A percentile compares a stretch with the other conserved stretches of the same genome.
These are phyloP conservation scores for Heliamphora exappendiculata DNA, from an alignment of 148 eudicot genomes.

Conservation along the genomic window DNA sequence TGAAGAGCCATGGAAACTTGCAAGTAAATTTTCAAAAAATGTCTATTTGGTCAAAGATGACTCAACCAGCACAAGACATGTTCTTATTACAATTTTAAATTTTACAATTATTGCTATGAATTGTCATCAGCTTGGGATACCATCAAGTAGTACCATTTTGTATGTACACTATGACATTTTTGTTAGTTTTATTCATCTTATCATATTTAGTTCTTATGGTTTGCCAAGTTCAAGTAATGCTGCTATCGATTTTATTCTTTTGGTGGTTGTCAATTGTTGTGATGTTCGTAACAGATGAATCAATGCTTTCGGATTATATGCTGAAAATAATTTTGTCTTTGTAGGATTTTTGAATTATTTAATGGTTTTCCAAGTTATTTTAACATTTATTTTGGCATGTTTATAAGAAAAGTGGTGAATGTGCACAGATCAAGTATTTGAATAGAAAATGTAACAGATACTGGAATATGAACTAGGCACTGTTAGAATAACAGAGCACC, in stretches of 20 bases:
- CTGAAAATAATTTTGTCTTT: background rate
- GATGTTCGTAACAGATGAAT: background rate
- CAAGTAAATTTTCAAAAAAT: constrained; percentile 20
- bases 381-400: background rate
- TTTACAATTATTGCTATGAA: background rate
- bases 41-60: constrained; percentile 26
- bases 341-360: background rate
- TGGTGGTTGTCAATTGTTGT: background rate
- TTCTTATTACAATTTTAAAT: constrained; percentile 7
- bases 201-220: background rate
- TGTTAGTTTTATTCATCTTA: background rate
- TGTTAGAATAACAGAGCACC: background rate
- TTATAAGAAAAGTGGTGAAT: background rate
- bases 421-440: background rate
- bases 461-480: background rate
- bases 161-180: background rate
- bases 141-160: background rate
- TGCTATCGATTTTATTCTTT: background rate
- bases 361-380: background rate
- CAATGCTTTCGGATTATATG: background rate
- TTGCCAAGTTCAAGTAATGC: background rate
- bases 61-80: constrained; percentile 28
- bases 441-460: background rate
- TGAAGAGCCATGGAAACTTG: constrained; percentile 29
- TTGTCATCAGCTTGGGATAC: background rate